Base-by-base conservation (phyloP, 2,329 filamentous ascomycete species). In the Apiospora koreana region DNA sequence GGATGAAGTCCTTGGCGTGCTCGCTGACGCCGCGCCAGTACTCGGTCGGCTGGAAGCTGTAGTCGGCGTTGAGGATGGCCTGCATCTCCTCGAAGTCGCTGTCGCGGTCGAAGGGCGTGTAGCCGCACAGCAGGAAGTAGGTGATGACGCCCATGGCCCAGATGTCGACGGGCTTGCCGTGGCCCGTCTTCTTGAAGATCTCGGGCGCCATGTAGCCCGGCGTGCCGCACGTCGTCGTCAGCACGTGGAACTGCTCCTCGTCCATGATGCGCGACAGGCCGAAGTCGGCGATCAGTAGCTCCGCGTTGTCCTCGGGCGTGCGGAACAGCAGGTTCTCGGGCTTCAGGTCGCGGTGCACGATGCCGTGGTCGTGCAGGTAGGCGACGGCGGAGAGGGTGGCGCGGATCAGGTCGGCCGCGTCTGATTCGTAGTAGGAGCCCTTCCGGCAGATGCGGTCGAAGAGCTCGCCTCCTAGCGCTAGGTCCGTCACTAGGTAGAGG, bases 31-130 rank as follows among this genome's bases (percentile, higher is more conserved):
- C 94, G 73, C 95, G 93, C 96, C 96, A 99, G 86, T 98, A 98
- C 80, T 98, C 95, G 72, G 93, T 84, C 1, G 96, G 96, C 4
- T 94, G 95, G 82, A 98, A 99, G 78, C 91, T 93, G 86, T 98
- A 99, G 84, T 98, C 95, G 71, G 96, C 96, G 73, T 94, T 93
- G 70, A 98, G 89, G 79, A 99, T 99, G 76, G 96, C 96, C 84
- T 98, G 95, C 95, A 99, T 98, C 84, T 99, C 96, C 84, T 99
- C 96, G 78, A 98, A 91, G 82, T 99, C 97, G 76, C 91, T 95
- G 81, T 98, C 96, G 69, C 96, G 93, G 83, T 99, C 96, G 80
- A 99, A 99, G 16, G 96, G 96, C 0, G 96, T 99, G 84, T 98
- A 98, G 71, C 96, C 96, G 82, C 96, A 98, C 67, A 99, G 91